Evolutionary conservation across 164 flowering plant genomes (phyloP), one percentile per base, ranked within the genome.

Genomic region (Magnolia sinica): DNA sequence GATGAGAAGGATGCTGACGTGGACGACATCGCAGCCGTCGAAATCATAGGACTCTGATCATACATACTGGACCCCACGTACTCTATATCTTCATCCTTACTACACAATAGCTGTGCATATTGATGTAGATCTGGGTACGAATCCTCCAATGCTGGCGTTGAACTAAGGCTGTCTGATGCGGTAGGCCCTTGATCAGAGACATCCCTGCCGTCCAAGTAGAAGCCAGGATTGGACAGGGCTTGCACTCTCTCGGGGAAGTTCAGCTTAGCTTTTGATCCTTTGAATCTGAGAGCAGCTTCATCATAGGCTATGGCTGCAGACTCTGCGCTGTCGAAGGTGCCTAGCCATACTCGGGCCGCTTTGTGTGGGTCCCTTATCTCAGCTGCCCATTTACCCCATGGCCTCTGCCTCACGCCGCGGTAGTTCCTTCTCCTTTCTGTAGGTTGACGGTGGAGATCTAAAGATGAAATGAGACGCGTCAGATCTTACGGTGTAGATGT

Each of bases 291-390:
- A 16, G 77, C 77, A 8, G 77, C 77, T 55, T 75, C 65, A 11
- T 75, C 77, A 19, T 75, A 75, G 77, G 96, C 96, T 6, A 87
- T 81, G 0, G 96, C 96, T 14, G 96, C 96, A 50, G 82, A 87
- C 81, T 91, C 96, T 0, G 92, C 93, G 0, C 93, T 90, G 24
- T 87, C 90, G 55, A 90, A 91, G 3, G 96, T 91, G 55, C 77
- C 77, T 7, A 75, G 77, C 77, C 77, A 75, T 18, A 75, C 77
- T 10, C 77, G 69, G 19, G 77, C 77, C 16, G 77, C 77, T 20
- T 68, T 75, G 14, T 75, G 68, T n/a, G 77, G 77, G 72, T 75
- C 77, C 18, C 77, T 50, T 22, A 75, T 75, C 72, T 75, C 77
- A 11, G 77, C 73, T 14, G 77, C 77, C 77, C 77, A 75, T 68